Conservation (phyloP, 495 filamentous ascomycete species). For the Venustampulla echinocandica region DNA sequence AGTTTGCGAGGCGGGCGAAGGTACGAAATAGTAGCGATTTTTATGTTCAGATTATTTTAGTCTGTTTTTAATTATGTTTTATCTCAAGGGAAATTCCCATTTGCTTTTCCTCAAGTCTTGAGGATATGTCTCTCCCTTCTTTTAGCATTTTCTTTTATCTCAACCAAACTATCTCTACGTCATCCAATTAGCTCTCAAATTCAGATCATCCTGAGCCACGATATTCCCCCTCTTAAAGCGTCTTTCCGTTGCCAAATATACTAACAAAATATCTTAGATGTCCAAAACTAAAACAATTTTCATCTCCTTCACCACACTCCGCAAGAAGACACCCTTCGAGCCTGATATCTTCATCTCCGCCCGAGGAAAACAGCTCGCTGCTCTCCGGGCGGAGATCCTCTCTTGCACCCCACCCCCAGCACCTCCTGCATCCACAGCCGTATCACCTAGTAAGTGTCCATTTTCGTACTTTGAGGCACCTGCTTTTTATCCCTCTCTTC, state of each 20-base stretch:
- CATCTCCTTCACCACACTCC: constrained; percentile 65
- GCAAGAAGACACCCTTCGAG: constrained; percentile 35
- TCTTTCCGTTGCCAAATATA: too few relatives aligned
- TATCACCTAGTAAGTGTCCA: constrained; percentile 22
- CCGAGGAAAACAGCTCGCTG: constrained; percentile 43
- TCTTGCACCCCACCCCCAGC: constrained; percentile 36
- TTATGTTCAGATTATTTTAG: too few relatives aligned
- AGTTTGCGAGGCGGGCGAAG: constrained; percentile 70
- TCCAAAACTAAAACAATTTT: constrained; percentile 54
- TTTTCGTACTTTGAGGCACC: background rate
- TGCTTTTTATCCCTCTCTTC: constrained; percentile 4
- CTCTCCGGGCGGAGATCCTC: constrained; percentile 48
- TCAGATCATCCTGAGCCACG: too few relatives aligned
- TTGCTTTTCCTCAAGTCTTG: too few relatives aligned
- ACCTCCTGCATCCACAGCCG: background rate
- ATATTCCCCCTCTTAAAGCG: too few relatives aligned
- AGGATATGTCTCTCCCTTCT: too few relatives aligned
- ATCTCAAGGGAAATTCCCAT: too few relatives aligned
- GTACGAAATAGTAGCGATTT: too few relatives aligned
- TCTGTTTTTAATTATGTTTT: too few relatives aligned
- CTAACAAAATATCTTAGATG: constrained; percentile 27
- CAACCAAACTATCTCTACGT: too few relatives aligned
- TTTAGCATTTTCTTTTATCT: too few relatives aligned
- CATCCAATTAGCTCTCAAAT: too few relatives aligned
- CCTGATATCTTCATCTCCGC: constrained; percentile 58